Evolutionary conservation across 331 rosid genomes (phyloP), one percentile per base, ranked within the genome.

Genomic region (Erythrophleum ivorense): DNA sequence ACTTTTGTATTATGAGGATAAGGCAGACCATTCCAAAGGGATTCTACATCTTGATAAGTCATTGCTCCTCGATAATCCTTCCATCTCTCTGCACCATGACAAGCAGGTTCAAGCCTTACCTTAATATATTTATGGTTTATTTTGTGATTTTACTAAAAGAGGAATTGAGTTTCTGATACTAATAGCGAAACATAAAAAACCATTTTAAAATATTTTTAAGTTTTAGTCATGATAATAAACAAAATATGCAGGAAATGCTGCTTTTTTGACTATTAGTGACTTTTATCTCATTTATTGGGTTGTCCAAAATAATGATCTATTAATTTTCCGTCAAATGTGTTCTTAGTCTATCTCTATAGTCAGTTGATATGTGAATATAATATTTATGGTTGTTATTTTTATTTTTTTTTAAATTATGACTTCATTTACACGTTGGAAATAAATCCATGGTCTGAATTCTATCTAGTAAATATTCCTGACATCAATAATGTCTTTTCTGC

Each of bases 1-100:
- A 77, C 95, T 96, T 40, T 82, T 94, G 76, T 94, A 90, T 84
- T 96, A 96, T 65, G 98, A 94, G 91, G 97, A 96, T 74, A 96
- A 73, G 90, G 88, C 85, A 18, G 97, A 94, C 86, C 52, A 41
- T 84, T 88, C 92, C n/a, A 92, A 87, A 84, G 94, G 88, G 79
- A 87, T 78, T 21, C 53, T 96, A 21, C 91, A 87, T 86, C 92
- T 96, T 54, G 98, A 96, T 57, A 92, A 92, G 81, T 87, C 93
- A 70, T 84, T 94, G 89, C 91, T 91, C 7, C 57, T 71, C 50
- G 97, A 94, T 50, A 92, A 92, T 73, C 85, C 94, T 82, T 89
- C 97, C 21, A 88, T 94, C 75, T 82, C 97, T 71, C 85, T 96
- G 86, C 98, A 91, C 85, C 91, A 96, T 84, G 98, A 96, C 85